These are phyloP conservation scores for Colletotrichum cordylinicola DNA, from an alignment of 2,329 filamentous ascomycete genomes.

Conservation along the genomic window DNA sequence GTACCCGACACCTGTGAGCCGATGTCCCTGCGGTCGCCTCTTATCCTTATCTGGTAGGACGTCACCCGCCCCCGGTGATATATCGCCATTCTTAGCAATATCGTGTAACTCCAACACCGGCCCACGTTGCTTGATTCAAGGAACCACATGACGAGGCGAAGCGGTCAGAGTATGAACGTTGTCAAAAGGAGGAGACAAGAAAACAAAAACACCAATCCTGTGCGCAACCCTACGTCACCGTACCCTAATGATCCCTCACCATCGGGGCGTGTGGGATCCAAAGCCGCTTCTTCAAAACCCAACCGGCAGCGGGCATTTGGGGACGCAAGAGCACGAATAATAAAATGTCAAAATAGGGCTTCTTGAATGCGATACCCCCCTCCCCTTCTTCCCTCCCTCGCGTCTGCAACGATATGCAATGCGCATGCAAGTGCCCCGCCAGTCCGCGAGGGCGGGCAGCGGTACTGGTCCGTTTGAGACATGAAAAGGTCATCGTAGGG, in stretches of 20 bases:
- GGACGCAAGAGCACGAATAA: background rate
- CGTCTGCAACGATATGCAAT: constrained; percentile 22
- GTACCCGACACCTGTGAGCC: background rate
- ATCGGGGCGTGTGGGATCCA: background rate
- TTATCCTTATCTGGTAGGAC: background rate
- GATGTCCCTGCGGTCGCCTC: background rate
- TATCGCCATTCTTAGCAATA: background rate
- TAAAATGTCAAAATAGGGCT: constrained; percentile 14
- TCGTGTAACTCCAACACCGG: background rate
- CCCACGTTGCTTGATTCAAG: background rate
- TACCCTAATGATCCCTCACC: constrained; percentile 14
- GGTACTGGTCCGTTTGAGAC: background rate
- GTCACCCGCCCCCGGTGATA: background rate
- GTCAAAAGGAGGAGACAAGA: background rate
- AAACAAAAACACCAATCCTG: background rate
- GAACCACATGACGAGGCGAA: background rate
- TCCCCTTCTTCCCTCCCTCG: background rate
- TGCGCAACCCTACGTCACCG: constrained; percentile 21
- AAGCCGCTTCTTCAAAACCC: constrained; percentile 1
- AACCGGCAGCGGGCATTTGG: constrained; percentile 1
- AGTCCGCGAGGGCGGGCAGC: background rate
- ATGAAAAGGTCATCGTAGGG: background rate
- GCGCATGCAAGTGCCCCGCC: constrained; percentile 20
- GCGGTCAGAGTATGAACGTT: background rate
- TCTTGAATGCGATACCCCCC: background rate